phyloP scores from a whole-genome alignment of 352 stramenopile genomes.

The Globisporangium middletonii region DNA sequence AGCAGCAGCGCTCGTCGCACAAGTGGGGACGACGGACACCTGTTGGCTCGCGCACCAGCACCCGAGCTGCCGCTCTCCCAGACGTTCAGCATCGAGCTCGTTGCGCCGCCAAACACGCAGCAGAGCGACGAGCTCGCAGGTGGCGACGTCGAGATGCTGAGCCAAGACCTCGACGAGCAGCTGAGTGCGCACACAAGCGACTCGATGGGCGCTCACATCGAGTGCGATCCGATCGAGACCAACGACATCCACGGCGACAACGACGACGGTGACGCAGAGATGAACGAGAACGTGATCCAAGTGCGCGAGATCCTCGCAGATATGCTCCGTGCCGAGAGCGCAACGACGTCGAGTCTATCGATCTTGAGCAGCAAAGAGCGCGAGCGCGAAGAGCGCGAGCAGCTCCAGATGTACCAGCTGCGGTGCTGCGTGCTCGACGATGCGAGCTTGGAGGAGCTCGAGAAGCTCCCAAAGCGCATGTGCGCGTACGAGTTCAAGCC shows the following conservation, averaged over 20 bases:
- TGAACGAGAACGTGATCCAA: constrained; percentile 16
- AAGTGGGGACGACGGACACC: neutral
- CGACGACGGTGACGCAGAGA: constrained; percentile 4
- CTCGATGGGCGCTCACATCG: neutral
- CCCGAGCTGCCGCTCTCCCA: constrained; percentile 4
- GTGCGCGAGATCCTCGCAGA: constrained; percentile 16
- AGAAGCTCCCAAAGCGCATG: constrained; percentile 81
- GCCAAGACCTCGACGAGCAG: neutral
- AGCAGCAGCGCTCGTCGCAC: neutral
- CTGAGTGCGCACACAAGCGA: neutral
- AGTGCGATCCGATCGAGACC: too few relatives aligned
- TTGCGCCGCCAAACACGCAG: constrained; percentile 16
- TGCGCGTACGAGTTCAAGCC: constrained; percentile 92
- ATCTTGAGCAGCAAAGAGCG: constrained; percentile 27
- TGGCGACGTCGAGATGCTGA: constrained; percentile 2
- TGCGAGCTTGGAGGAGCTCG: constrained; percentile 30
- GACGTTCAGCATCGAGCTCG: constrained; percentile 12
- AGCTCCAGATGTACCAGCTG: constrained; percentile 38
- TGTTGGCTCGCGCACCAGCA: neutral
- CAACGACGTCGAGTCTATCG: constrained; percentile 18
- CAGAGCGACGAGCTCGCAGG: neutral
- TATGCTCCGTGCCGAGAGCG: constrained; percentile 10
- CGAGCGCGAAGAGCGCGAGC: constrained; percentile 46
- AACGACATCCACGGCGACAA: neutral
- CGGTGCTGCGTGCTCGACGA: constrained; percentile 58